phyloP scores from a whole-genome alignment of 1,284 basidiomycete genomes.

The Ustilago hordei region DNA sequence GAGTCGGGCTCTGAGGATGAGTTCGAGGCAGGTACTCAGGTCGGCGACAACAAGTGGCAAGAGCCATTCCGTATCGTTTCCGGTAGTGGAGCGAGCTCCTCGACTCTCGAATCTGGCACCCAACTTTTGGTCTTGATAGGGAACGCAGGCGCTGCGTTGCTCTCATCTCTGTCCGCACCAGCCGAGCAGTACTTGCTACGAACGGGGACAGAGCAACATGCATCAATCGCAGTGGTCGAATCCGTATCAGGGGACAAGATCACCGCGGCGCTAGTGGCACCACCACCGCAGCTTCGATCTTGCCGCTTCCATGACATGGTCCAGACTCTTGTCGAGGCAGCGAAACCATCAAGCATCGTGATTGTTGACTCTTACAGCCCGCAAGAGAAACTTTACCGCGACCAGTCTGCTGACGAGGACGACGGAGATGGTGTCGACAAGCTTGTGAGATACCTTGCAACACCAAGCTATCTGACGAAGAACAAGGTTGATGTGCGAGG shows the following conservation, averaged over 20 bases:
- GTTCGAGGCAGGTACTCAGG: neutral
- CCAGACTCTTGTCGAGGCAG: constrained; percentile 16
- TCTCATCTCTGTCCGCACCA: constrained; percentile 19
- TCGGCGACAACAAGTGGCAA: neutral
- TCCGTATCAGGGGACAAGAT: constrained; percentile 5
- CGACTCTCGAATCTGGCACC: neutral
- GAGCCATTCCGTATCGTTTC: constrained; percentile 14
- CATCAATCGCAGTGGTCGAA: constrained; percentile 14
- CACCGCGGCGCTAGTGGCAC: constrained; percentile 22
- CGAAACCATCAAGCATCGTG: constrained; percentile 30
- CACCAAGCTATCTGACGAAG: constrained; percentile 7
- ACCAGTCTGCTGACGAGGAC: constrained; percentile 9
- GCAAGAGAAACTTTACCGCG: constrained; percentile 29
- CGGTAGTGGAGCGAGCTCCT: neutral
- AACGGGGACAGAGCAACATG: constrained; percentile 25
- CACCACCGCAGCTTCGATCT: constrained; percentile 16
- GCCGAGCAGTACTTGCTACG: constrained; percentile 17
- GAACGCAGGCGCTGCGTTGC: constrained; percentile 20
- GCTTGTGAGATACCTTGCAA: constrained; percentile 29
- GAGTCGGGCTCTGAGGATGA: constrained; percentile 50
- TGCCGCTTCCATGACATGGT: constrained; percentile 30
- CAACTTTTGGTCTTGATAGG: constrained; percentile 27
- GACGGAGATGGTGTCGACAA: constrained; percentile 1
- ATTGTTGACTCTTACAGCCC: constrained; percentile 42
- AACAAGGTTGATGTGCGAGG: constrained; percentile 13